A percentile compares a stretch with the other conserved stretches of the same genome.
These are phyloP conservation scores for Sinapis alba DNA, from an alignment of 441 rosid genomes.

Conservation along the genomic window DNA sequence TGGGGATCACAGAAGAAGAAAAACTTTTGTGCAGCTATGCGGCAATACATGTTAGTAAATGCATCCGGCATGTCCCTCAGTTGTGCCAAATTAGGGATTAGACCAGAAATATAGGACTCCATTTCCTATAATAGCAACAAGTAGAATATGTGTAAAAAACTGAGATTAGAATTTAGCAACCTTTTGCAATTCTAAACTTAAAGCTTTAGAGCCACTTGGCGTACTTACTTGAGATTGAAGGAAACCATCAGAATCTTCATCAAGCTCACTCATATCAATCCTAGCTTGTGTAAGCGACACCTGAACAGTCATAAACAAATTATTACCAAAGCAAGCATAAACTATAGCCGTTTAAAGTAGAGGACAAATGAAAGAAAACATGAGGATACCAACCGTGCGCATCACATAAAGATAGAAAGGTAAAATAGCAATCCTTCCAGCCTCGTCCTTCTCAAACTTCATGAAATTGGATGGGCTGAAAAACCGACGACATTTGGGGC, in stretches of 20 bases:
- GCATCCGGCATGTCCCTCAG: constrained; percentile 89
- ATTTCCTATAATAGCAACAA: constrained; percentile 70
- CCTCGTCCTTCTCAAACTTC: constrained; percentile 99
- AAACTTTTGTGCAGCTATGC: constrained; percentile 96
- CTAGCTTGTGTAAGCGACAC: constrained; percentile 99
- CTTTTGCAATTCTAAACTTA: neutral
- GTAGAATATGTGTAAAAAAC: constrained; percentile 3
- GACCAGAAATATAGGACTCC: constrained; percentile 95
- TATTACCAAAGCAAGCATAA: constrained; percentile 16
- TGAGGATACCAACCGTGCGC: constrained; percentile 78
- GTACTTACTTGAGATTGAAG: constrained; percentile 78
- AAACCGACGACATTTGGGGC: constrained; percentile 94
- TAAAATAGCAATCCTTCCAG: constrained; percentile 96
- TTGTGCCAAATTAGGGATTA: constrained; percentile 97
- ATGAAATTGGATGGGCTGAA: constrained; percentile 98
- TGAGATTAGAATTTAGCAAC: neutral
- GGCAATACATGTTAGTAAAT: constrained; percentile 90
- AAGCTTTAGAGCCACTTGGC: constrained; percentile 17
- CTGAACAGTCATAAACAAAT: constrained; percentile 48
- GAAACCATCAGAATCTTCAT: constrained; percentile 98
- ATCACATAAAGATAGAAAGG: constrained; percentile 98
- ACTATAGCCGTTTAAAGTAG: neutral
- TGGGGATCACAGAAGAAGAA: constrained; percentile 99
- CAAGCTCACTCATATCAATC: constrained; percentile 99
- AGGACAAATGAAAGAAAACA: neutral